These are phyloP conservation scores for Cyclotella kingstonii DNA, from an alignment of 108 stramenopile genomes.

Conservation along the genomic window DNA sequence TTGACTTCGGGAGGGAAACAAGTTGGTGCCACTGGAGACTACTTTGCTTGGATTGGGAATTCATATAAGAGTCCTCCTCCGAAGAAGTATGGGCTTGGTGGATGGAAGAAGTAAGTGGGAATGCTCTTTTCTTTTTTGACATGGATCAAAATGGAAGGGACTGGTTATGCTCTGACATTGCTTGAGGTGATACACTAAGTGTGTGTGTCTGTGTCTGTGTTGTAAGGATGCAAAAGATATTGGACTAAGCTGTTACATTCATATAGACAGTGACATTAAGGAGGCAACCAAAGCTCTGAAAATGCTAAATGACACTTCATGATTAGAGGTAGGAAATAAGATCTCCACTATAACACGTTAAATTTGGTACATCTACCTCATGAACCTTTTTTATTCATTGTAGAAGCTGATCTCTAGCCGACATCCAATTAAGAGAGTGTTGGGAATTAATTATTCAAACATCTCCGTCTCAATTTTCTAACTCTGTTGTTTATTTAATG, in stretches of 20 bases:
- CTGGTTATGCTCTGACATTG: no score
- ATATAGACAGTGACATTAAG: background rate
- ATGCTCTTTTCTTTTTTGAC: background rate
- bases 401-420: no score
- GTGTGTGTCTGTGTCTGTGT: background rate
- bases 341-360: no score
- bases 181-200: no score
- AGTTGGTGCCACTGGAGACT: background rate
- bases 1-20: background rate
- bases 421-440: no score
- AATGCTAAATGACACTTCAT: background rate
- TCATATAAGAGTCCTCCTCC: no score
- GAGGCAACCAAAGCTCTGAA: slow-evolving; percentile 1
- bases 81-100: slow-evolving; percentile 21
- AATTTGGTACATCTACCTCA: slow-evolving; percentile 14
- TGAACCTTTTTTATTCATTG: background rate
- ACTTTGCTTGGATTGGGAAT: no score
- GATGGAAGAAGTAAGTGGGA: slow-evolving; percentile 21
- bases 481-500: no score
- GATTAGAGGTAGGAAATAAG: no score
- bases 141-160: no score
- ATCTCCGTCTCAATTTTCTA: background rate
- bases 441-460: no score
- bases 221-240: background rate
- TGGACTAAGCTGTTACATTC: background rate